A percentile compares a stretch with the other conserved stretches of the same genome.
These are phyloP conservation scores for Lactarius trivialis DNA, from an alignment of 768 basidiomycete genomes.

Conservation along the genomic window DNA sequence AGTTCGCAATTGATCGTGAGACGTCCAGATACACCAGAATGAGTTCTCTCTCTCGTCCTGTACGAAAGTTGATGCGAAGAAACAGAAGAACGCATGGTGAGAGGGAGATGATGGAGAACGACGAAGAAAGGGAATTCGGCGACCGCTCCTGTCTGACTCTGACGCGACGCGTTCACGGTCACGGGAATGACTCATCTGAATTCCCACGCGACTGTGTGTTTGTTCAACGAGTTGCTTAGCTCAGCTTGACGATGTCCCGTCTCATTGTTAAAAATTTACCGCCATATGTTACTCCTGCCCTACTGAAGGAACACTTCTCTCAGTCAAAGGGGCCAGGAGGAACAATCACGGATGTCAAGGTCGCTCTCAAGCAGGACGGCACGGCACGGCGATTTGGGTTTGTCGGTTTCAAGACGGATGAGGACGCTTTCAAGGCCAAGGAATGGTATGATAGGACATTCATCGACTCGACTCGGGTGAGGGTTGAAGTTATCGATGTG, in stretches of 20 bases:
- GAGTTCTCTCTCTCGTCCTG: slow-evolving; percentile 4
- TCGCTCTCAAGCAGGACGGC: slow-evolving; percentile 71
- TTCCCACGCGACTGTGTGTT: background rate
- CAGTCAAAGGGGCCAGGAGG: slow-evolving; percentile 55
- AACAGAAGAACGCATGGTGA: slow-evolving; percentile 11
- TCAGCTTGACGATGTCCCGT: slow-evolving; percentile 54
- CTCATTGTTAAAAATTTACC: slow-evolving; percentile 82
- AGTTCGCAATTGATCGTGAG: slow-evolving; percentile 9
- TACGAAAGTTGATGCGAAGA: slow-evolving; percentile 15
- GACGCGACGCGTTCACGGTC: slow-evolving; percentile 1
- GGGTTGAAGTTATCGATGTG: slow-evolving; percentile 73
- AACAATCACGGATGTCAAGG: slow-evolving; percentile 79
- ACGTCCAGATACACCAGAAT: slow-evolving; percentile 1
- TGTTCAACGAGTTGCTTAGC: background rate
- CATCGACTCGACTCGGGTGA: slow-evolving; percentile 72
- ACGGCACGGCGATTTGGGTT: slow-evolving; percentile 87
- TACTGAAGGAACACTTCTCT: slow-evolving; percentile 59
- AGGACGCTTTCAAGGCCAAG: slow-evolving; percentile 66
- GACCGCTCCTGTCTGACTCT: background rate
- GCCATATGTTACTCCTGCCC: slow-evolving; percentile 53
- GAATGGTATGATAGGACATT: slow-evolving; percentile 85
- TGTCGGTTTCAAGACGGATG: slow-evolving; percentile 77
- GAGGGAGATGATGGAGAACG: background rate
- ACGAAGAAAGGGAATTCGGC: background rate
- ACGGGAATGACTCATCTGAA: slow-evolving; percentile 9